Evolutionary conservation across 1,284 basidiomycete species (phyloP).

Genomic region (Rhodotorula sp.): DNA sequence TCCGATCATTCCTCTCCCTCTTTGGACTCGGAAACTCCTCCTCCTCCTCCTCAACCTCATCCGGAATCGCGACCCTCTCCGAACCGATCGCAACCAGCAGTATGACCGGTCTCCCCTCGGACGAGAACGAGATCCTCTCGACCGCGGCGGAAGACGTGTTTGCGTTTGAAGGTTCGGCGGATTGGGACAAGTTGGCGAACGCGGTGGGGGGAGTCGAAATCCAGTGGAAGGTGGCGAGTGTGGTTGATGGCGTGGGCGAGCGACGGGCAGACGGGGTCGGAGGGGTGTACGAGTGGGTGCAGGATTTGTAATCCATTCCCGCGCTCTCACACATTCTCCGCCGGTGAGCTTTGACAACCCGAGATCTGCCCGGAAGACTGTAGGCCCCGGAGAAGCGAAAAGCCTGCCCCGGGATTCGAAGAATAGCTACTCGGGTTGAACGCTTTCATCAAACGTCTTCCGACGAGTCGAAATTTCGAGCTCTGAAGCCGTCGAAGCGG

Average conservation of each 20-base stretch:
- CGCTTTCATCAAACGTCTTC: no score
- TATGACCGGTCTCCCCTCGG: slow-evolving; percentile 30
- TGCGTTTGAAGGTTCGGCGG: slow-evolving; percentile 39
- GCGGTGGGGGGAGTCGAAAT: slow-evolving; percentile 27
- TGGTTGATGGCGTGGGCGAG: slow-evolving; percentile 1
- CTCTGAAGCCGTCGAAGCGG: no score
- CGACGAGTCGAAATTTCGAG: no score
- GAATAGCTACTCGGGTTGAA: no score
- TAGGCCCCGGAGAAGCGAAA: no score
- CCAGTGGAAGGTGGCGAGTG: slow-evolving; percentile 37
- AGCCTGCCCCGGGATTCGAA: no score
- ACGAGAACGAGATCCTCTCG: slow-evolving; percentile 39
- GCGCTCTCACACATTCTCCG: no score
- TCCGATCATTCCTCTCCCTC: slow-evolving; percentile 4
- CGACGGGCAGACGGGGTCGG: slow-evolving; percentile 6
- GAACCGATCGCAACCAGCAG: neutral
- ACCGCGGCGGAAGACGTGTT: slow-evolving; percentile 38
- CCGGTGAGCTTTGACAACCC: no score
- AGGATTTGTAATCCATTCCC: slow-evolving; percentile 17
- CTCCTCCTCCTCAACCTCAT: neutral
- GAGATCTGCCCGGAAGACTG: no score
- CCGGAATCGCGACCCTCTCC: neutral
- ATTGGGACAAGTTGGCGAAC: slow-evolving; percentile 39
- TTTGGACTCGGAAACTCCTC: slow-evolving; percentile 8
- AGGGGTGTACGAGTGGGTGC: slow-evolving; percentile 28